Evolutionary conservation across 176 grass and related monocot species (phyloP), one percentile per base, ranked within the genome.

Genomic region (Chloris gayana): DNA sequence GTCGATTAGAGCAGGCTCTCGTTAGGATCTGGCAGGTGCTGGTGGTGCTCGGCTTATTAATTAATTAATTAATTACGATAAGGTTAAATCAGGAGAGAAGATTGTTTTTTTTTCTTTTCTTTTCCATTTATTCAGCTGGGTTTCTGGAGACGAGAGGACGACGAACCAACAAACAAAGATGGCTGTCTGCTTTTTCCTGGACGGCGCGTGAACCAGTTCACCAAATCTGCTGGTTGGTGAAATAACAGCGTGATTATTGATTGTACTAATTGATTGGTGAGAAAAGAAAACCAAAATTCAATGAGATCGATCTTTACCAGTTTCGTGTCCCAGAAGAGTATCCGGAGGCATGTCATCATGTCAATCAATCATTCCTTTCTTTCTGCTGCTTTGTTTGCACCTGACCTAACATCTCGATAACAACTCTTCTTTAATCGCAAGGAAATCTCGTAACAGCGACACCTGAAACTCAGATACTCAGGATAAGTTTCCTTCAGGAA

Each of bases 111-210:
- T n/a, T 57, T 57, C 22, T n/a, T 57, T 57, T 24, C 6, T 57
- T 57, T 24, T 10, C 54, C 7, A 57, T 57, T 57, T 24, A 57
- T 57, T 24, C 54, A 57, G 54, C 22, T 57, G 54, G 54, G 54
- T 57, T 57, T 57, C 22, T 3, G 22, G 25, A 57, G 54, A 57
- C 2, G 33, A 39, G 33, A 39, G n/a, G 53, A 76, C 27, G 83
- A 82, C n/a, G 45, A 74, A 83, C 3, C 53, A 46, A 74, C 5
- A 85, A 63, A 49, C 81, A 69, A 64, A 59, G 45, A 84, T 86
- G 75, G 58, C 81, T 78, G 84, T 91, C 81, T 58, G 75, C 72
- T 87, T 91, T 91, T 91, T 87, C 85, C 47, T 84, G 81, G 85
- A 84, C 85, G 85, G 72, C 76, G 65, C 81, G 89, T 84, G 53